Evolutionary conservation across 129 eudicot genomes (phyloP).

Genomic region (Pseudognaphalium luteoalbum): DNA sequence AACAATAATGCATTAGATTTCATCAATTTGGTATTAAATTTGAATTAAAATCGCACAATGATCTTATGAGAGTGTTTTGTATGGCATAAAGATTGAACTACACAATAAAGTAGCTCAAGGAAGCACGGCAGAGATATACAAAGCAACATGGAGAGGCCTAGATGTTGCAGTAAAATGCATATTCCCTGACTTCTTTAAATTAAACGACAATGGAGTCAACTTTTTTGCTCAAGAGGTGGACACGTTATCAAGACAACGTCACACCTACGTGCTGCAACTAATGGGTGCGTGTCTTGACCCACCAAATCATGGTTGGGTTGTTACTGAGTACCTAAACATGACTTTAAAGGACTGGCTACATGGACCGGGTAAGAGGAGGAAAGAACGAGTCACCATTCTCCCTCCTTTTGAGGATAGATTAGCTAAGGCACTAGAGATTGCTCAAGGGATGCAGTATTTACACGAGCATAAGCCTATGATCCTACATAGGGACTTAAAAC

Average conservation of each 20-base stretch:
- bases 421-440: constrained; percentile 62
- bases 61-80: background rate
- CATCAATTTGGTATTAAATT: background rate
- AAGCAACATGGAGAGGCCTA: constrained; percentile 74
- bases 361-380: constrained; percentile 55
- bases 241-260: constrained; percentile 66
- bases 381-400: constrained; percentile 44
- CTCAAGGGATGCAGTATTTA: constrained; percentile 79
- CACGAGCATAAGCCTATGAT: constrained; percentile 69
- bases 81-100: constrained; percentile 48
- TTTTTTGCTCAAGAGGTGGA: constrained; percentile 82
- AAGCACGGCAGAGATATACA: constrained; percentile 74
- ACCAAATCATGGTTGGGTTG: constrained; percentile 66
- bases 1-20: background rate
- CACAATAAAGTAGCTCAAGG: constrained; percentile 64
- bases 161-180: constrained; percentile 79
- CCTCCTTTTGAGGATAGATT: constrained; percentile 52
- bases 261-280: constrained; percentile 61
- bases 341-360: constrained; percentile 66
- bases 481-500: constrained; percentile 66
- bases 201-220: constrained; percentile 54
- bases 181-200: constrained; percentile 55
- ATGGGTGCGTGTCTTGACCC: constrained; percentile 83
- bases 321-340: constrained; percentile 58
- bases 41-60: background rate